A percentile compares a stretch with the other conserved stretches of the same genome.
Evolutionary conservation across 2,329 filamentous ascomycete species (phyloP).

Genomic region (Pleurostoma richardsiae): DNA sequence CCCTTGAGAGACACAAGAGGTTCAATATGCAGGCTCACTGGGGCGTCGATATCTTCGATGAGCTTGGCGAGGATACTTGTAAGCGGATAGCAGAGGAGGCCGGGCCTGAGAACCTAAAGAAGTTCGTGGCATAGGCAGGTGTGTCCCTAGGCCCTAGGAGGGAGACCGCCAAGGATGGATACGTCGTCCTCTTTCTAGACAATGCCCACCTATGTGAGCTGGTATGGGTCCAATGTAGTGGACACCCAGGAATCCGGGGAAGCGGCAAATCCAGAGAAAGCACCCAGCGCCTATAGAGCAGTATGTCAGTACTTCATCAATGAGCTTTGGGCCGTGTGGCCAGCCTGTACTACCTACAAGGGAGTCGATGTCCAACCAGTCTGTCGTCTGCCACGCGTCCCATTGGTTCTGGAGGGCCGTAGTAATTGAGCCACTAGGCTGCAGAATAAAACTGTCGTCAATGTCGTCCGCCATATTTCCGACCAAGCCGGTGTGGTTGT

Average conservation of each 20-base stretch:
- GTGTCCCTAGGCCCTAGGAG: too few relatives aligned
- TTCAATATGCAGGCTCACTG: slow-evolving; percentile 35
- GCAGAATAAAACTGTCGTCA: neutral
- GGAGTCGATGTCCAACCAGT: neutral
- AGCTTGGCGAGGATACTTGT: slow-evolving; percentile 29
- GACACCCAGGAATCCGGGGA: neutral
- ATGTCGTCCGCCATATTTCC: neutral
- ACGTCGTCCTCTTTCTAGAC: too few relatives aligned
- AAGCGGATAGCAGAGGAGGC: slow-evolving; percentile 24
- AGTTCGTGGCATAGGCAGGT: slow-evolving; percentile 19
- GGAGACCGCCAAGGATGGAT: too few relatives aligned
- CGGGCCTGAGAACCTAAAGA: slow-evolving; percentile 27
- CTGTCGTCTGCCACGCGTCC: neutral
- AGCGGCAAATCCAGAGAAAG: neutral
- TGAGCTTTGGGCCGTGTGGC: neutral
- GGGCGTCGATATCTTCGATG: slow-evolving; percentile 39
- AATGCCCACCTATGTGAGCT: too few relatives aligned
- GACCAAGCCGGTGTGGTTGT: neutral
- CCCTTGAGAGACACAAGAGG: slow-evolving; percentile 33
- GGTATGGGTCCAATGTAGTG: neutral
- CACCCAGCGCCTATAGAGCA: neutral
- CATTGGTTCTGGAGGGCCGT: neutral
- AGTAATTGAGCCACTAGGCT: neutral
- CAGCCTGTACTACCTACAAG: neutral
- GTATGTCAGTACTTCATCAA: neutral